A percentile compares a stretch with the other conserved stretches of the same genome.
Evolutionary conservation across 768 basidiomycete genomes (phyloP).

Genomic region (Coprinopsis marcescibilis): DNA sequence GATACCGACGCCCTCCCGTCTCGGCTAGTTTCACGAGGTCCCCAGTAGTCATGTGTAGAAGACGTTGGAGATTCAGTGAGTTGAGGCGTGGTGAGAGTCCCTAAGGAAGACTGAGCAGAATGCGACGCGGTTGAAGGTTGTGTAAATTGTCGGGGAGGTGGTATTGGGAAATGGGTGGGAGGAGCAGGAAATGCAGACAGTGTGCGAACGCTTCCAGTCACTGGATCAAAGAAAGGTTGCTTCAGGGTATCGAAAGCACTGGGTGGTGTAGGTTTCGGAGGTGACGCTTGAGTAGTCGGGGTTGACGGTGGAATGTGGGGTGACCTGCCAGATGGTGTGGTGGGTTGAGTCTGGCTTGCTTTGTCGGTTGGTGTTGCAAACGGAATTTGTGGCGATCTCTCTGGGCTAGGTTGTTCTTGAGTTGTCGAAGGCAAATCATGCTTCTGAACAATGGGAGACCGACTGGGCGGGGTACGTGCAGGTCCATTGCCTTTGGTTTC

Average conservation of each 20-base stretch:
- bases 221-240: conserved; percentile 31
- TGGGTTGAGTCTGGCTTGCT: too few relatives aligned
- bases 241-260: conserved; percentile 31
- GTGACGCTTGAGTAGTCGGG: neutral
- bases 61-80: conserved; percentile 9
- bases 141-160: conserved; percentile 31
- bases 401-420: too few relatives aligned
- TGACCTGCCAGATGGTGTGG: too few relatives aligned
- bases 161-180: conserved; percentile 66
- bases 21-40: neutral
- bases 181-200: conserved; percentile 71
- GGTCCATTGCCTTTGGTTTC: neutral
- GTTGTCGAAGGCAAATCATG: too few relatives aligned
- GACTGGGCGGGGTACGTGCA: neutral
- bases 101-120: conserved; percentile 4
- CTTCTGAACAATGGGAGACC: neutral
- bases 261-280: conserved; percentile 14
- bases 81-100: neutral
- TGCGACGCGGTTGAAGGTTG: conserved; percentile 15
- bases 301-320: neutral
- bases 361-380: too few relatives aligned
- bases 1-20: neutral
- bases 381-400: too few relatives aligned
- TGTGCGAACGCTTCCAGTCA: conserved; percentile 55
- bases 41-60: conserved; percentile 5